These are phyloP conservation scores for Kockiozyma suomiensis DNA, from an alignment of 805 yeast genomes.

Conservation along the genomic window DNA sequence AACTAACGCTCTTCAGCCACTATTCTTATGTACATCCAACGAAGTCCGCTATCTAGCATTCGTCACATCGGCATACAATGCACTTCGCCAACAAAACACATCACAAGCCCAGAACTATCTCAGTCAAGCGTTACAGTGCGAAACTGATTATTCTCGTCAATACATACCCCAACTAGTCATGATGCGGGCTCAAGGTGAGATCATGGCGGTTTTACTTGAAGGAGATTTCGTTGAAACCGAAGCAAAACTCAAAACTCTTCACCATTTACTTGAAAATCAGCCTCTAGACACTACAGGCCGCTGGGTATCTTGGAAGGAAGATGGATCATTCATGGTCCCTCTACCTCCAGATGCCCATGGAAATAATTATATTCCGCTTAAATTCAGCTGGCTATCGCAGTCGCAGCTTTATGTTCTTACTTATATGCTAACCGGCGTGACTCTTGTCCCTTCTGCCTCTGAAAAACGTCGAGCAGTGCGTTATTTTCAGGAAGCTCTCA, in stretches of 20 bases:
- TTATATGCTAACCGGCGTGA: constrained; percentile 24
- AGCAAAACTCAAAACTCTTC: constrained; percentile 10
- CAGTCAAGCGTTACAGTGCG: constrained; percentile 20
- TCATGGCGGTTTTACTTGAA: background rate
- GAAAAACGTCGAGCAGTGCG: constrained; percentile 14
- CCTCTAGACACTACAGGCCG: constrained; percentile 9
- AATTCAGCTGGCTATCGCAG: constrained; percentile 28
- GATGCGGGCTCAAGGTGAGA: constrained; percentile 22
- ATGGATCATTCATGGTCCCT: constrained; percentile 21
- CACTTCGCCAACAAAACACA: constrained; percentile 14
- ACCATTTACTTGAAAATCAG: constrained; percentile 19
- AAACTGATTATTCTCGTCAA: constrained; percentile 27
- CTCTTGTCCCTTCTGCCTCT: background rate
- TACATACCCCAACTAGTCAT: constrained; percentile 28
- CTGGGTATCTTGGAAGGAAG: constrained; percentile 27
- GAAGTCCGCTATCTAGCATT: constrained; percentile 23
- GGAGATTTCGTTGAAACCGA: constrained; percentile 7
- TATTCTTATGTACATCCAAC: constrained; percentile 22
- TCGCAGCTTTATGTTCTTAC: constrained; percentile 21
- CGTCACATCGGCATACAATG: constrained; percentile 12
- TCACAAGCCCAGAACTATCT: constrained; percentile 14
- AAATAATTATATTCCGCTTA: constrained; percentile 8
- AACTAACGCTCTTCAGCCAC: constrained; percentile 3
- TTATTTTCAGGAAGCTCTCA: constrained; percentile 17
- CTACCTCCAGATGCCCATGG: constrained; percentile 17